Base-by-base conservation (phyloP, 2,329 filamentous ascomycete species). In the Paracorniculantispora psalliotae region DNA sequence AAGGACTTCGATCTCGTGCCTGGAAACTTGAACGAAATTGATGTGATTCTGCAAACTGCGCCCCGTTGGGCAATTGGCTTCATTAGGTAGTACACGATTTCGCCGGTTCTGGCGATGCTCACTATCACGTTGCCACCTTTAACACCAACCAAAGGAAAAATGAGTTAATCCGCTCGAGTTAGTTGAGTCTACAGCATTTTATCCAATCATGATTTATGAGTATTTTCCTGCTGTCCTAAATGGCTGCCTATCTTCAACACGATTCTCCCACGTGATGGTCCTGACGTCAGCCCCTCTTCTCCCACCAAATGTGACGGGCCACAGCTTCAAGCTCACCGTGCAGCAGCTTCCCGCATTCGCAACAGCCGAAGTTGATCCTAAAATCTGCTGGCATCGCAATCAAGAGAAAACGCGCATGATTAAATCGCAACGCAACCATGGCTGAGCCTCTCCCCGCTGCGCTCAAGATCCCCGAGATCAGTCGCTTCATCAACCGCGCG, bases 401-500 rank as follows among this genome's bases (percentile, higher is more conserved):
- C 30, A 2, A 43, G 35, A 37, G 23, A 15, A 17, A 23, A 2
- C 7, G 25, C 43, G 5, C 23, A 41, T 39, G 13, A 28, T 8
- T 23, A 28, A 35, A 21, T 25, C 23, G 44, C 44, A 49, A 13
- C 44, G 54, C 44, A 44, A 41, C 60, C 63, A 96, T 96, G 92
- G 85, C 90, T 52, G 81, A 73, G 57, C 68, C 71, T 44, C 71
- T 75, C 25, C 73, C 73, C 37, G 55, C 69, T 26, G 65, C 72
- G 30, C 81, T 99, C 67, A 92, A 89, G 76, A 79, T 87, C 59
- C 87, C 90, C 61, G 92, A 96, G 71, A 85, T 96, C 69, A 86
- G 85, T 64, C 90, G 91, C 61, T 97, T 96, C 73, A 87, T 92
- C 62, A 82, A 87, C 57, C 86, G 93, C 68, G 93, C 91, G 35